A percentile compares a stretch with the other conserved stretches of the same genome.
Conservation (phyloP, 2,329 filamentous ascomycete genomes). For the Neospermospora avenae region DNA sequence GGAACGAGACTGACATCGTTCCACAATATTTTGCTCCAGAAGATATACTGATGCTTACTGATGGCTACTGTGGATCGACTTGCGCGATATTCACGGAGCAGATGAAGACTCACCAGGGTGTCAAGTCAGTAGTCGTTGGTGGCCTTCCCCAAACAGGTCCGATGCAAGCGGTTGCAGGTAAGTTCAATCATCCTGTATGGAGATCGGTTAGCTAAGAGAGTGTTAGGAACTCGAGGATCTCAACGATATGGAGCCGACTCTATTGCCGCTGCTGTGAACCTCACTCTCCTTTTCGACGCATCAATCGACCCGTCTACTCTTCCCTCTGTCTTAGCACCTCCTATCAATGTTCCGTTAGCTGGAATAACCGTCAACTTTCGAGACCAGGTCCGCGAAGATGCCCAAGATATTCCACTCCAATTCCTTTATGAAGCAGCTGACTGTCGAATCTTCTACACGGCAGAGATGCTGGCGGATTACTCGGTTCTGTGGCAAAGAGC, state of each 20-base stretch:
- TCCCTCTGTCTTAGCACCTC: neutral
- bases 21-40: slow-evolving; percentile 19
- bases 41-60: slow-evolving; percentile 10
- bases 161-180: slow-evolving; percentile 35
- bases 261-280: neutral
- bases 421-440: slow-evolving; percentile 13
- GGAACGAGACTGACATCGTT: slow-evolving; percentile 20
- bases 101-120: slow-evolving; percentile 46
- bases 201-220: neutral
- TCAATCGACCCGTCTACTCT: neutral
- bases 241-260: neutral
- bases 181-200: slow-evolving; percentile 37
- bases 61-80: slow-evolving; percentile 13
- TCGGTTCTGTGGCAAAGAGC: slow-evolving; percentile 1
- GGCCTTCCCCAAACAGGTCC: slow-evolving; percentile 9
- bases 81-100: slow-evolving; percentile 12
- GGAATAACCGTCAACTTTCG: slow-evolving; percentile 17
- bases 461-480: neutral
- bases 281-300: neutral
- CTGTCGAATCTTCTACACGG: slow-evolving; percentile 15
- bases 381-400: neutral
- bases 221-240: neutral
- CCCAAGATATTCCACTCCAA: slow-evolving; percentile 11
- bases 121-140: slow-evolving; percentile 51
- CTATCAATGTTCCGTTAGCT: slow-evolving; percentile 5